Evolutionary conservation across 495 filamentous ascomycete genomes (phyloP).

Genomic region (Penicillium manginii): DNA sequence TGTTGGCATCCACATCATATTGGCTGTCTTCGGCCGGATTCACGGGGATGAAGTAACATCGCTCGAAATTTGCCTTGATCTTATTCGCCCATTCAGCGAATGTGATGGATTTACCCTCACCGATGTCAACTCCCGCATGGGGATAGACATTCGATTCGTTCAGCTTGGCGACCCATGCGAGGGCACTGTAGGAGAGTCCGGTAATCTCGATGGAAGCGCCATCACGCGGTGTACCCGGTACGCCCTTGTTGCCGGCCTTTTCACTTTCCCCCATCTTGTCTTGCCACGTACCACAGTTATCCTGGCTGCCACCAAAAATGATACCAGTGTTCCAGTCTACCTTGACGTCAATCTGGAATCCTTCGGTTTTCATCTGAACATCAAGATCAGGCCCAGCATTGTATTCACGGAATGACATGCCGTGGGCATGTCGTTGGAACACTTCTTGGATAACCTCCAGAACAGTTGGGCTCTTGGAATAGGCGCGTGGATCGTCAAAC

Average conservation of each 20-base stretch:
- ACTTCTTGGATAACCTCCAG: constrained; percentile 92
- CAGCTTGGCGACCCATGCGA: constrained; percentile 77
- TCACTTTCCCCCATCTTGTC: constrained; percentile 99
- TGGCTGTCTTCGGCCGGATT: constrained; percentile 66
- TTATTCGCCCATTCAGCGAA: constrained; percentile 80
- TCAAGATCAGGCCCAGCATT: constrained; percentile 89
- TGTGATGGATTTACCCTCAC: constrained; percentile 60
- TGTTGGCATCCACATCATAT: constrained; percentile 77
- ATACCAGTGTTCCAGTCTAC: constrained; percentile 94
- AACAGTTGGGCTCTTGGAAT: constrained; percentile 78
- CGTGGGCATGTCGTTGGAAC: constrained; percentile 85
- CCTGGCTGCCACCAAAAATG: constrained; percentile 90
- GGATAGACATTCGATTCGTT: constrained; percentile 67
- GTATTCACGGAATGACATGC: constrained; percentile 90
- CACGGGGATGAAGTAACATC: constrained; percentile 82
- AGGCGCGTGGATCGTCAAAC: constrained; percentile 78
- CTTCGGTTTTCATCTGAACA: constrained; percentile 88
- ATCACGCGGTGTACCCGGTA: constrained; percentile 95
- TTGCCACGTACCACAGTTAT: constrained; percentile 99
- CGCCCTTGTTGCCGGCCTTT: constrained; percentile 86
- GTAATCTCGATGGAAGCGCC: constrained; percentile 95
- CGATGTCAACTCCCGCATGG: constrained; percentile 68
- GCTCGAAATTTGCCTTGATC: constrained; percentile 87
- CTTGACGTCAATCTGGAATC: constrained; percentile 87
- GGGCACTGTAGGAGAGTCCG: constrained; percentile 85